These are phyloP conservation scores for Cicer chorassanicum DNA, from an alignment of 306 rosid species.

Conservation along the genomic window DNA sequence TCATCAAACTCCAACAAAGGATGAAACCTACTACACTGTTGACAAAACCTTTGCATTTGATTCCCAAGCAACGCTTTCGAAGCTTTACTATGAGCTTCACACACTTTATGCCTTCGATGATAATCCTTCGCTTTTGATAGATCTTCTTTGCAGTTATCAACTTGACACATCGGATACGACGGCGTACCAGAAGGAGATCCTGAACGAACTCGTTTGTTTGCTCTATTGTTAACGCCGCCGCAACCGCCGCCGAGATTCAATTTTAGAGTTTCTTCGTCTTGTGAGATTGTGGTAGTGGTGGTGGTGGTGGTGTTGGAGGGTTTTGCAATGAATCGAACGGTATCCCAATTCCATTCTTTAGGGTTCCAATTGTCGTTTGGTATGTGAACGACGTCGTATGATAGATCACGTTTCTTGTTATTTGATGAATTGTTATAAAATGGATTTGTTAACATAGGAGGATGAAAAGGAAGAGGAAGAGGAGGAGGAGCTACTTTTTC, in stretches of 20 bases:
- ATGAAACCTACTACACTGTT: conserved; percentile 98
- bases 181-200: conserved; percentile 64
- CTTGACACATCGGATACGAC: conserved; percentile 85
- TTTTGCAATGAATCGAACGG: conserved; percentile 59
- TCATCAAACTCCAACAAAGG: conserved; percentile 83
- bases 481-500: conserved; percentile 71
- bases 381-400: conserved; percentile 52
- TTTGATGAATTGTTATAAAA: conserved; percentile 48
- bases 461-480: conserved; percentile 21
- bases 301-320: conserved; percentile 18
- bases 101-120: conserved; percentile 88
- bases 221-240: conserved; percentile 23
- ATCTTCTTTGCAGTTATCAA: conserved; percentile 83
- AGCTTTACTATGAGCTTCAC: conserved; percentile 85
- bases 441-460: conserved; percentile 55
- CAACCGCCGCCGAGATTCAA: conserved; percentile 60
- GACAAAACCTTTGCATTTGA: conserved; percentile 90
- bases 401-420: conserved; percentile 70
- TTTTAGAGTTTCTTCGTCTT: conserved; percentile 46
- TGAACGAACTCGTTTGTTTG: conserved; percentile 68
- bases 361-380: conserved; percentile 65
- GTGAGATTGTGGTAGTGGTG: conserved; percentile 22
- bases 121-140: conserved; percentile 82
- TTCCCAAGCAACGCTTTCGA: conserved; percentile 65
- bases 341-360: conserved; percentile 79